Conservation (phyloP, 441 rosid species). For the Lepidium campestre region DNA sequence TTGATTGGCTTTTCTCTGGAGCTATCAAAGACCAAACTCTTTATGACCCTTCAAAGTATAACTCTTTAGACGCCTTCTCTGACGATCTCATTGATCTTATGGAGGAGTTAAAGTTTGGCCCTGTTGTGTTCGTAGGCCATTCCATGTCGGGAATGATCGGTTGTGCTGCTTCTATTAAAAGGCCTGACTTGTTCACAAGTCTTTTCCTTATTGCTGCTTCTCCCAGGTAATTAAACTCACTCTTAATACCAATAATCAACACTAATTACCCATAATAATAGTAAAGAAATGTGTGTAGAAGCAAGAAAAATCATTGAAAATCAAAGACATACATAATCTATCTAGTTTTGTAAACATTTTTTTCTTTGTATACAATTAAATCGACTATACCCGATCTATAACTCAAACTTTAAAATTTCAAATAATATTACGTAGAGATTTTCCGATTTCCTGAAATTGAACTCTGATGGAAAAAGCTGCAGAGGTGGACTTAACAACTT, state of each 20-base stretch:
- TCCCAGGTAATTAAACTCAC: conserved; percentile 49
- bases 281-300: neutral
- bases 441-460: too few relatives aligned
- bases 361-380: too few relatives aligned
- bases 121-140: conserved; percentile 63
- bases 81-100: conserved; percentile 52
- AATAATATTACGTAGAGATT: too few relatives aligned
- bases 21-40: conserved; percentile 46
- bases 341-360: too few relatives aligned
- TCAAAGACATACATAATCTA: neutral
- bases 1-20: conserved; percentile 79
- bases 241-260: neutral
- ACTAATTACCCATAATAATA: neutral
- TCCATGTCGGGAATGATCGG: conserved; percentile 88
- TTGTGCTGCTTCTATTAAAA: conserved; percentile 71
- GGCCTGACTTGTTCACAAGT: conserved; percentile 62
- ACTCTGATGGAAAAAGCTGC: too few relatives aligned
- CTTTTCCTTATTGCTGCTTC: conserved; percentile 63
- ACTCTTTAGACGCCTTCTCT: conserved; percentile 54
- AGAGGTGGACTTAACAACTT: too few relatives aligned
- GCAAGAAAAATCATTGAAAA: neutral
- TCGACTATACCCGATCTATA: too few relatives aligned
- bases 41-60: conserved; percentile 53
- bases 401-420: too few relatives aligned
- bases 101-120: conserved; percentile 47